phyloP scores from a whole-genome alignment of 1,284 basidiomycete species.

The Sporisorium iseilematis-ciliati region DNA sequence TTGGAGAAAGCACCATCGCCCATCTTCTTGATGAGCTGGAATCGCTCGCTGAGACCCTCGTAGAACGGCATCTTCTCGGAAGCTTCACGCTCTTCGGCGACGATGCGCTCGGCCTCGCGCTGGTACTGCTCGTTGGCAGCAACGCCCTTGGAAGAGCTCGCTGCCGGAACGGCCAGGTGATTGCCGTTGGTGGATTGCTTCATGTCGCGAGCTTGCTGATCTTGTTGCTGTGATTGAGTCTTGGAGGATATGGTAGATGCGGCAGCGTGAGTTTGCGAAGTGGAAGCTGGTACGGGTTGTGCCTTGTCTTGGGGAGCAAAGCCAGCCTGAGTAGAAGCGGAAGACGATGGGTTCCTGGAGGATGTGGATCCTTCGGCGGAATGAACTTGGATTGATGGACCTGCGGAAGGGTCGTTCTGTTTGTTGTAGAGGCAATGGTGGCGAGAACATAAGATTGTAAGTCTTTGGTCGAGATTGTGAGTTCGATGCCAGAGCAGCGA shows the following conservation, averaged over 20 bases:
- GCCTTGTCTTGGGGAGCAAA: slow-evolving; percentile 44
- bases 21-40: slow-evolving; percentile 63
- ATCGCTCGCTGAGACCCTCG: slow-evolving; percentile 62
- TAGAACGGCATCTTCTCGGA: slow-evolving; percentile 64
- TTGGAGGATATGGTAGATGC: slow-evolving; percentile 7
- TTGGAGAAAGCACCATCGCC: slow-evolving; percentile 91
- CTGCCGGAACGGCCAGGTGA: slow-evolving; percentile 28
- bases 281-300: slow-evolving; percentile 30
- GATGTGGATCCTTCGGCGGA: slow-evolving; percentile 33
- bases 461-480: slow-evolving; percentile 1
- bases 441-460: not conserved
- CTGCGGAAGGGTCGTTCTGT: slow-evolving; percentile 36
- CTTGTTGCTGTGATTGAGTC: slow-evolving; percentile 9
- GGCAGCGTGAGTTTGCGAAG: slow-evolving; percentile 43
- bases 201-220: slow-evolving; percentile 31
- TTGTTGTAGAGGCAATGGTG: not conserved
- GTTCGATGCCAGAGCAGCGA: not conserved
- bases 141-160: slow-evolving; percentile 24
- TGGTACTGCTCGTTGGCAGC: slow-evolving; percentile 53
- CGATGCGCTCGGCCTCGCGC: slow-evolving; percentile 57
- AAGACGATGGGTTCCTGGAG: slow-evolving; percentile 19
- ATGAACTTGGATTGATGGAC: slow-evolving; percentile 39
- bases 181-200: slow-evolving; percentile 32
- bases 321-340: slow-evolving; percentile 22
- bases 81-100: slow-evolving; percentile 59